Base-by-base conservation (phyloP, 352 stramenopile genomes). In the Globisporangium mamillatum region DNA sequence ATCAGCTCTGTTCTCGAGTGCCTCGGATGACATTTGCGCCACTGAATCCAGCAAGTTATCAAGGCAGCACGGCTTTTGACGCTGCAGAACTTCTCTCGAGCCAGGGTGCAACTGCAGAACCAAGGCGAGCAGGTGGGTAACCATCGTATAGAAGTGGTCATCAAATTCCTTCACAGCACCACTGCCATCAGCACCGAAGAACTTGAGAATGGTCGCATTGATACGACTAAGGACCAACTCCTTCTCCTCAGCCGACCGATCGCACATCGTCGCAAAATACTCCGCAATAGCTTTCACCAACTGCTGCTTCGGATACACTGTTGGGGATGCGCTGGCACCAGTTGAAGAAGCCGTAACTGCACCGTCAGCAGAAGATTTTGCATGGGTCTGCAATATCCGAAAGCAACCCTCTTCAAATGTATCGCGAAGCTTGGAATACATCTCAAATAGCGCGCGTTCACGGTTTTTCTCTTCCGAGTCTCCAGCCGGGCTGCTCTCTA, bases 331-430 rank as follows among this genome's bases (percentile, higher is more conserved):
- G 3, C 5, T 14, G 1, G 29, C 22, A 12, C 1, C 67, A 32
- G 27, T 24, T 41, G 52, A 34, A 24, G 34, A 27, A 32, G 16
- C 10, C n/a, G 29, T 1, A 20, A n/a, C 22, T 32, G 5, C n/a
- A 48, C 32, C 10, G 3, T 14, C 36, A 27, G 14, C 14, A 1
- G 48, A 20, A 20, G 61, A 6, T 38, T 60, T 71, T 38, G 75
- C 69, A 65, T 93, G 81, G 1, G 76, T 68, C 36, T 74, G 78
- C 54, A 95, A 59, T 12, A 95, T 87, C 14, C 74, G 67, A 66
- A 93, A 90, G 63, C 84, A 95, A 1, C 79, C 72, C 7, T 73
- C 64, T 71, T 95, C 87, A 58, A 93, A 93, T 38, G 61, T 73
- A 34, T 81, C 75, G 25, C 87, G 81, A 1, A 95, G 67, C 22